Evolutionary conservation across 176 grass and related monocot genomes (phyloP).

Genomic region (Oryza punctata): DNA sequence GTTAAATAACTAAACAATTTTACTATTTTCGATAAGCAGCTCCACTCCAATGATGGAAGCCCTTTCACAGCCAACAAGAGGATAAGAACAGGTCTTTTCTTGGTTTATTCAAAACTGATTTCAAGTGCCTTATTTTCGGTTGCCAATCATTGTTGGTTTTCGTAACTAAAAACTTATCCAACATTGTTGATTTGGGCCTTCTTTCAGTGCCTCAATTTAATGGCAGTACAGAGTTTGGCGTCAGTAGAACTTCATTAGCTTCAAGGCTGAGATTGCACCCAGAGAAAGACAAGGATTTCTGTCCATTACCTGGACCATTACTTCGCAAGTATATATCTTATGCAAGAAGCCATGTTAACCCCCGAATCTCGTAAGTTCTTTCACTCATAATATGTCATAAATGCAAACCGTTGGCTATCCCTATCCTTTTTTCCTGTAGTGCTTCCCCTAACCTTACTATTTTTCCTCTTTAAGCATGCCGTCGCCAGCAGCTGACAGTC

Average conservation of each 20-base stretch:
- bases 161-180: constrained; percentile 30
- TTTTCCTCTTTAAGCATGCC: constrained; percentile 57
- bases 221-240: constrained; percentile 16
- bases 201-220: constrained; percentile 44
- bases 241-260: constrained; percentile 47
- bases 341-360: constrained; percentile 64
- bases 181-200: constrained; percentile 15
- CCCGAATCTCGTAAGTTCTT: constrained; percentile 48
- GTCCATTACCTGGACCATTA: constrained; percentile 59
- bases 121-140: constrained; percentile 15
- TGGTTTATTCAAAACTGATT: constrained; percentile 5
- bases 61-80: constrained; percentile 52
- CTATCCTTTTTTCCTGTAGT: background rate
- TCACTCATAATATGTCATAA: background rate
- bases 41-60: constrained; percentile 58
- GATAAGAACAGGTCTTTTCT: constrained; percentile 58
- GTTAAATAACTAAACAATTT: constrained; percentile 11
- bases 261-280: constrained; percentile 69
- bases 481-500: constrained; percentile 54
- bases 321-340: constrained; percentile 93
- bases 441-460: constrained; percentile 7
- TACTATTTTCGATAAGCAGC: constrained; percentile 43
- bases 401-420: background rate
- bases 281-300: constrained; percentile 73
- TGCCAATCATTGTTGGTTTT: background rate